phyloP scores from a whole-genome alignment of 805 yeast species.

The Vanderwaltozyma tropicalis region DNA sequence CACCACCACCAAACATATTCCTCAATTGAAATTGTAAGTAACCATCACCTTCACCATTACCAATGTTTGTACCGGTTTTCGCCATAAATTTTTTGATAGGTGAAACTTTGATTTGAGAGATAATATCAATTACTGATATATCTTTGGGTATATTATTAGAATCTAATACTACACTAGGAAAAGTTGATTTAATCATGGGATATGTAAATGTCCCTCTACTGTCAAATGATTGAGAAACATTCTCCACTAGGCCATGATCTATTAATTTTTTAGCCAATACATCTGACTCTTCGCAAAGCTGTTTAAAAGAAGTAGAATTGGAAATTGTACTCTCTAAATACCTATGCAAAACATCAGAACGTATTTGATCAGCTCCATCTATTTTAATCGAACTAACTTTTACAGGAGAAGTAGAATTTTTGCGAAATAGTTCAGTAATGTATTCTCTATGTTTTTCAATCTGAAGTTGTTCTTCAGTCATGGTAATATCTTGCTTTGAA shows the following conservation, averaged over 20 bases:
- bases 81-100: slow-evolving; percentile 69
- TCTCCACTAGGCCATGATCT: slow-evolving; percentile 21
- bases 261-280: slow-evolving; percentile 20
- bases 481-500: no score
- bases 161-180: background rate
- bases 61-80: slow-evolving; percentile 90
- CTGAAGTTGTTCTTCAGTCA: background rate
- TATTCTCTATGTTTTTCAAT: background rate
- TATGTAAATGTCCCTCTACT: slow-evolving; percentile 1
- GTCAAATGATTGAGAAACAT: slow-evolving; percentile 13
- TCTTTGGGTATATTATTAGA: slow-evolving; percentile 1
- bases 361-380: slow-evolving; percentile 12
- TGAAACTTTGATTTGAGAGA: slow-evolving; percentile 24
- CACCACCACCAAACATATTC: slow-evolving; percentile 64
- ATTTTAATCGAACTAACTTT: slow-evolving; percentile 9
- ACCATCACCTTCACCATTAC: slow-evolving; percentile 93
- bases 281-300: slow-evolving; percentile 19
- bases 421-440: slow-evolving; percentile 6
- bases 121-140: slow-evolving; percentile 18
- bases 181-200: background rate
- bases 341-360: slow-evolving; percentile 15
- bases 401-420: slow-evolving; percentile 18
- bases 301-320: slow-evolving; percentile 17
- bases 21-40: slow-evolving; percentile 60
- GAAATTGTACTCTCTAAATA: slow-evolving; percentile 22